A percentile compares a stretch with the other conserved stretches of the same genome.
These are phyloP conservation scores for Suillus subaureus DNA, from an alignment of 768 basidiomycete species.

Conservation along the genomic window DNA sequence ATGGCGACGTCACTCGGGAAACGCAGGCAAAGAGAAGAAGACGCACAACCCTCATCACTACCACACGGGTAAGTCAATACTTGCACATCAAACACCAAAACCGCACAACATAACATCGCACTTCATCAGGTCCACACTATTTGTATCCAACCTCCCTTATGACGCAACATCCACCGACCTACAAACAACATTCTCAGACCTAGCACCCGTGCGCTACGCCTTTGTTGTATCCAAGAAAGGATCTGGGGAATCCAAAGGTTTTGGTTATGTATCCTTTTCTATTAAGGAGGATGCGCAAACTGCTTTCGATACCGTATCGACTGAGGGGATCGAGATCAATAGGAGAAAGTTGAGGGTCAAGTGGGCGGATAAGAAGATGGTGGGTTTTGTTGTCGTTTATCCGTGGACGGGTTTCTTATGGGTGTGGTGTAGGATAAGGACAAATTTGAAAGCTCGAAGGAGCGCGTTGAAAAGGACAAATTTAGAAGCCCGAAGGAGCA, in stretches of 20 bases:
- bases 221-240: slow-evolving; percentile 88
- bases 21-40: slow-evolving; percentile 29
- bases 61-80: slow-evolving; percentile 25
- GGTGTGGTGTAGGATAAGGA: neutral
- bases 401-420: neutral
- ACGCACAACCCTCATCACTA: slow-evolving; percentile 11
- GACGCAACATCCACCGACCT: slow-evolving; percentile 89
- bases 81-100: neutral
- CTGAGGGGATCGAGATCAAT: slow-evolving; percentile 65
- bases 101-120: neutral
- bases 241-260: slow-evolving; percentile 83
- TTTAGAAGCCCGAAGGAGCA: slow-evolving; percentile 47
- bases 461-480: slow-evolving; percentile 64
- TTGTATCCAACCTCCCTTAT: slow-evolving; percentile 92
- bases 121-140: slow-evolving; percentile 72
- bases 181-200: slow-evolving; percentile 90
- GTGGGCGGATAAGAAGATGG: slow-evolving; percentile 82
- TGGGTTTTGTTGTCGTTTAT: slow-evolving; percentile 8
- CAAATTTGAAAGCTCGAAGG: neutral
- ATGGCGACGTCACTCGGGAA: slow-evolving; percentile 27
- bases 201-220: slow-evolving; percentile 91
- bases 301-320: slow-evolving; percentile 64
- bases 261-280: slow-evolving; percentile 94
- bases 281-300: slow-evolving; percentile 85
- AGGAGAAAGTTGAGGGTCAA: slow-evolving; percentile 72